Evolutionary conservation across 2,329 filamentous ascomycete species (phyloP), one percentile per base, ranked within the genome.

Genomic region (Furcasterigmium furcatum): DNA sequence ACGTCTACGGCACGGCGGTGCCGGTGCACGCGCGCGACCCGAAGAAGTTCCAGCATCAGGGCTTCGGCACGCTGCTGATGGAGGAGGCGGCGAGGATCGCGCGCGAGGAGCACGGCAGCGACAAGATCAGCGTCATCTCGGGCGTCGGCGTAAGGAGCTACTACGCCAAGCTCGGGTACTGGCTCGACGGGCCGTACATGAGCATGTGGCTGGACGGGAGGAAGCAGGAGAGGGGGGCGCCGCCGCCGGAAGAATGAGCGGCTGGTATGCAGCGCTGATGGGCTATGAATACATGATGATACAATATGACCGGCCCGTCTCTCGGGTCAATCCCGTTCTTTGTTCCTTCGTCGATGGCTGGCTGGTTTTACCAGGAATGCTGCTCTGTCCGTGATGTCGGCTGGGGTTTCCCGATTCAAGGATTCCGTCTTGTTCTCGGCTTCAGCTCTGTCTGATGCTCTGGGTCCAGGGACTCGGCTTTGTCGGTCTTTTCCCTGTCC

Each of bases 1-100:
- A 99, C 66, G 94, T 99, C 1, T 99, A 99, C 62, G 94, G 94
- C 8, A 92, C 89, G 18, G 94, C 95, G 0, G 94, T 99, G n/a
- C 95, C 94, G 1, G 88, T 99, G 38, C 94, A 99, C 66, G 92
- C 91, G 9, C 80, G 95, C 46, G 94, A 99, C 57, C 91, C 92
- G 18, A 85, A 88, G 66, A 97, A 97, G 68, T 97, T 97, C 68
- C 94, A 99, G 71, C 94, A 99, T 69, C 94, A 96, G 64, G 94
- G 94, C 1, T 99, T 95, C 55, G 94, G 94, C 40, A 99, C 94
- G 2, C 66, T 99, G 50, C 63, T 99, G 54, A 99, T 99, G 95
- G 92, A 97, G 61, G 92, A 97, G 70, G 95, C 94, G 0, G 94
- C 97, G 71, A 79, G 91, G 43, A 99, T 99, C 53, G 92, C 95